Evolutionary conservation across 805 yeast species (phyloP), one percentile per base, ranked within the genome.

Genomic region (Priceomyces castillae): DNA sequence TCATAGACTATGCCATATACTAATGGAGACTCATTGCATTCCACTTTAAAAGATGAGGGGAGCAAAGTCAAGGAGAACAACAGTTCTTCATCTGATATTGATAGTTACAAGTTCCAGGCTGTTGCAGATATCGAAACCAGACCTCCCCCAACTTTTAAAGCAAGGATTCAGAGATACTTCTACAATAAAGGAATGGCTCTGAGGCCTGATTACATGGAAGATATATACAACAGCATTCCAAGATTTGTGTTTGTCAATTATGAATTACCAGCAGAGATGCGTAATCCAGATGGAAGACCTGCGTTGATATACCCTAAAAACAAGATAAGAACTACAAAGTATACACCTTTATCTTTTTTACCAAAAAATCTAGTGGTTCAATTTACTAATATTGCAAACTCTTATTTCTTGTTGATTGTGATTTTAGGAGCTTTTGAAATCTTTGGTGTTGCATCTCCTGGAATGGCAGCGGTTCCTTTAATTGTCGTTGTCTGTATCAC

Each of bases 401-500:
- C 67, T n/a, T 80, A 80, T 57, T 80, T 80, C 67, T 64, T 80
- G 51, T 51, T 77, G 15, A 64, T 79, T 53, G 74, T 76, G 44
- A 77, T 80, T 25, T 59, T 80, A 49, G 84, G 84, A 10, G 68
- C 71, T 5, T 82, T 83, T 61, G 71, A 80, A 48, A 78, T 86
- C 37, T 86, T 86, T 58, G 95, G 95, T 37, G 90, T 84, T 16
- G 73, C 78, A 25, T 72, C 71, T 46, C 90, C 94, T 1, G 92
- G 81, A 1, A 67, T 86, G 55, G 84, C 86, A 16, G 86, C 90
- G 2, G 90, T 85, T 26, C 95, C 95, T 2, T 76, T 86, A 58
- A 83, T 85, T 59, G 90, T 86, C 43, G 85, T 86, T 68, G 90
- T 86, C 15, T 70, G 73, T 42, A 68, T 86, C 49, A 86, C 94